phyloP scores from a whole-genome alignment of 495 filamentous ascomycete genomes.

The Podospora didyma region DNA sequence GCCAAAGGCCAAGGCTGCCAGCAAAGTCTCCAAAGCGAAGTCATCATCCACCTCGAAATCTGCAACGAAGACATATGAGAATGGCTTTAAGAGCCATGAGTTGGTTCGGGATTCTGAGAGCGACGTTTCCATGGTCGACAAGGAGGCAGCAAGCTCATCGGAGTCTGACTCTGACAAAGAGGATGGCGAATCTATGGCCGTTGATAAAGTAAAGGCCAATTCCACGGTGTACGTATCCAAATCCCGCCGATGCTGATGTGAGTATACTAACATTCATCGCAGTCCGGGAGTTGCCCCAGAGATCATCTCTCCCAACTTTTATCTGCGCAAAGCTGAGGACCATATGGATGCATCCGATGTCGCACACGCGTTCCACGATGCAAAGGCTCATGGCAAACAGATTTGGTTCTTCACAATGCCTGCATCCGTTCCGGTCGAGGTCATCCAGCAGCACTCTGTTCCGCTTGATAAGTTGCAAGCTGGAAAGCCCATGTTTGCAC shows the following conservation, averaged over 20 bases:
- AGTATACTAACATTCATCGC: constrained; percentile 14
- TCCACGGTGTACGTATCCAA: constrained; percentile 14
- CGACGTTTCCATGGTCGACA: constrained; percentile 5
- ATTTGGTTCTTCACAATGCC: constrained; percentile 50
- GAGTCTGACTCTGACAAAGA: constrained; percentile 26
- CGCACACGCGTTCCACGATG: constrained; percentile 35
- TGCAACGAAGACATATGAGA: background rate
- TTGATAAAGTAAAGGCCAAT: constrained; percentile 25
- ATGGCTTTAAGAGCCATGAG: constrained; percentile 16
- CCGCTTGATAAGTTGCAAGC: constrained; percentile 32
- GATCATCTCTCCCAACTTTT: constrained; percentile 25
- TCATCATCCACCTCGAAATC: background rate
- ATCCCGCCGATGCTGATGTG: too few relatives aligned
- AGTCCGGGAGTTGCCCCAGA: constrained; percentile 14
- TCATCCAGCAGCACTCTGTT: constrained; percentile 43
- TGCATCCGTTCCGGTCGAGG: constrained; percentile 44
- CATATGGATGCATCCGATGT: constrained; percentile 34
- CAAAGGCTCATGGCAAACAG: constrained; percentile 45
- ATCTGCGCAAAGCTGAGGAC: constrained; percentile 27
- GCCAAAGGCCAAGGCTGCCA: constrained; percentile 6
- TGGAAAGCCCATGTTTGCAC: constrained; percentile 33
- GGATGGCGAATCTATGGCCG: constrained; percentile 13
- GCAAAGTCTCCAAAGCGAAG: background rate
- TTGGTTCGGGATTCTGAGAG: constrained; percentile 24
- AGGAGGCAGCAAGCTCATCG: background rate